A percentile compares a stretch with the other conserved stretches of the same genome.
Evolutionary conservation across 2,329 filamentous ascomycete species (phyloP).

Genomic region (Rhynchosporium graminicola): DNA sequence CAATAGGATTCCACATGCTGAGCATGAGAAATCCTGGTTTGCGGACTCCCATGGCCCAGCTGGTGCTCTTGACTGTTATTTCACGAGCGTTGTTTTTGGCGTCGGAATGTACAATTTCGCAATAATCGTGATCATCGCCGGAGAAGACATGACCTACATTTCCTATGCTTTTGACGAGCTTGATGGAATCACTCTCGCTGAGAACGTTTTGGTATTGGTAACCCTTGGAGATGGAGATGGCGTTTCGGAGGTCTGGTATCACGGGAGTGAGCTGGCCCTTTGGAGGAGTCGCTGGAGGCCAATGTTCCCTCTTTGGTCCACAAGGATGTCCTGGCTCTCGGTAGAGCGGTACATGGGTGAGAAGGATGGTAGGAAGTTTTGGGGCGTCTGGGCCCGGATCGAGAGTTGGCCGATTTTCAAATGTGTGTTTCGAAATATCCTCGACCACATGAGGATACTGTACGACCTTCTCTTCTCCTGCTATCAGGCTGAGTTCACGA

Average conservation of each 20-base stretch:
- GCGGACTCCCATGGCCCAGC: slow-evolving; percentile 94
- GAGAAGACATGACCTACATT: slow-evolving; percentile 87
- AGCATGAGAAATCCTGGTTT: slow-evolving; percentile 84
- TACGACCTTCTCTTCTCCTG: slow-evolving; percentile 56
- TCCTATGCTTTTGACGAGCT: slow-evolving; percentile 74
- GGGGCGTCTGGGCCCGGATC: slow-evolving; percentile 47
- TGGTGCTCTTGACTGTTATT: slow-evolving; percentile 93
- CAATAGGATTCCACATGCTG: slow-evolving; percentile 90
- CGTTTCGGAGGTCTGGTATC: slow-evolving; percentile 68
- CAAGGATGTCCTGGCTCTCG: slow-evolving; percentile 82
- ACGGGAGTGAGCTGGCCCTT: slow-evolving; percentile 57
- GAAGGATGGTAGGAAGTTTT: slow-evolving; percentile 82
- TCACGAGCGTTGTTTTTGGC: slow-evolving; percentile 64
- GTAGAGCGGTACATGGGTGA: slow-evolving; percentile 90
- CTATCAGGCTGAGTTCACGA: slow-evolving; percentile 66
- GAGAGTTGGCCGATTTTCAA: slow-evolving; percentile 43
- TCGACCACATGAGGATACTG: slow-evolving; percentile 61
- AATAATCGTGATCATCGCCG: slow-evolving; percentile 98
- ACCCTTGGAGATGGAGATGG: slow-evolving; percentile 74
- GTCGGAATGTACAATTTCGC: slow-evolving; percentile 75
- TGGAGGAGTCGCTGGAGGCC: slow-evolving; percentile 67
- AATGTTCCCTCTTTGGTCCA: slow-evolving; percentile 81
- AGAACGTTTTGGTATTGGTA: slow-evolving; percentile 99
- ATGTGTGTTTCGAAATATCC: slow-evolving; percentile 46
- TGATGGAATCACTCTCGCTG: slow-evolving; percentile 71